Evolutionary conservation across 2,329 filamentous ascomycete genomes (phyloP), one percentile per base, ranked within the genome.

Genomic region (Xylaria sp.): DNA sequence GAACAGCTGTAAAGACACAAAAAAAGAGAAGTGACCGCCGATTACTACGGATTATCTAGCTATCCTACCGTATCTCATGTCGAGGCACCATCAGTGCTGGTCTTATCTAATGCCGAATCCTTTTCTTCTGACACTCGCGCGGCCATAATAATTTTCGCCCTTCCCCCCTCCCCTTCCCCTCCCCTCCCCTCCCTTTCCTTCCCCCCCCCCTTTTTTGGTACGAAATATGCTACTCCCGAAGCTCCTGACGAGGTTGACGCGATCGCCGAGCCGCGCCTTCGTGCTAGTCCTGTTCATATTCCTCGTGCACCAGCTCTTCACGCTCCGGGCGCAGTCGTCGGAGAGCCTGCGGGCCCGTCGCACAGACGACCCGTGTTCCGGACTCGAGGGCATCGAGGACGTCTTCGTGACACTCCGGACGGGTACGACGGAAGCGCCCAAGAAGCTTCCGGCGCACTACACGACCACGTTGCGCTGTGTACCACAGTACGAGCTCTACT

Each of bases 361-460:
- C 54, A 57, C 44, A 48, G 48, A 50, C 54, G 16, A 63, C 2
- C 48, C 60, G 7, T 70, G 69, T 57, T 61, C 62, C 9, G 65
- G 66, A 19, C 68, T 71, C 39, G 63, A 75, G 8, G 77, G 76
- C 10, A 72, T 79, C 19, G 74, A 81, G 2, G 76, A 85, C 66
- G 71, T 85, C 52, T 79, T 85, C 60, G 76, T 86, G 13, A 73
- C 84, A 8, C 74, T 86, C 62, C 80, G 81, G 63, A 86, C 83
- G 0, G 83, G 83, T 56, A 82, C 83, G 13, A 82, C 81, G 6
- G 83, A 86, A 65, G 76, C 81, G 11, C 70, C 75, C 56, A 76
- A 80, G 34, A 83, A 84, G 67, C 75, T 86, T 2, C 81, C 82
- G 1, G 71, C 77, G 2, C 82, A 85, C 65, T 76, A 84, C 59